These are phyloP conservation scores for Botrytis elliptica DNA, from an alignment of 2,329 filamentous ascomycete species.

Conservation along the genomic window DNA sequence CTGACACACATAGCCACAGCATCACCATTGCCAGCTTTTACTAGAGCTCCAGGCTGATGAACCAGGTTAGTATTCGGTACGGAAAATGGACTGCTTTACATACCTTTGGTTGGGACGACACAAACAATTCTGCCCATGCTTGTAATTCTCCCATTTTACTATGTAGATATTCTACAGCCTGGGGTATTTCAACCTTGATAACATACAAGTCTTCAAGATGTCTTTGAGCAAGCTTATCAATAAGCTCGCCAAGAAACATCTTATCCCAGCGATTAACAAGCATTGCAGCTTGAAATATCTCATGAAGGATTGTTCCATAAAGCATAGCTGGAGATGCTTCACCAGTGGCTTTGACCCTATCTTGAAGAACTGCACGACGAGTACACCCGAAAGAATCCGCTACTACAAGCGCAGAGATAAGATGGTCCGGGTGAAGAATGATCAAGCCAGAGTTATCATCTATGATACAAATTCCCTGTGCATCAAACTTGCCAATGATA, in stretches of 20 bases:
- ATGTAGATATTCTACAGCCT: slow-evolving; percentile 75
- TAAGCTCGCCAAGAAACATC: slow-evolving; percentile 62
- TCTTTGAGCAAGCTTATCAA: slow-evolving; percentile 67
- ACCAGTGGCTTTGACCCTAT: slow-evolving; percentile 87
- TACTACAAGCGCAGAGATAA: slow-evolving; percentile 91
- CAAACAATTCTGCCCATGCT: slow-evolving; percentile 80
- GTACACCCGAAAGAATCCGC: slow-evolving; percentile 95
- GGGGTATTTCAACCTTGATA: slow-evolving; percentile 70
- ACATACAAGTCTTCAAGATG: slow-evolving; percentile 89
- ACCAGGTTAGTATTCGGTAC: slow-evolving; percentile 23
- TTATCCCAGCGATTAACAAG: slow-evolving; percentile 79
- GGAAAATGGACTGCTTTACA: slow-evolving; percentile 12
- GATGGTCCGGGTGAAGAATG: slow-evolving; percentile 90
- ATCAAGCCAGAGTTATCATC: slow-evolving; percentile 82
- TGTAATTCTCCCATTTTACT: slow-evolving; percentile 81
- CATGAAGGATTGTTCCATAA: slow-evolving; percentile 91
- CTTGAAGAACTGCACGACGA: slow-evolving; percentile 87
- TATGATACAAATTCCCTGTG: slow-evolving; percentile 71
- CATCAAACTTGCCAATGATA: slow-evolving; percentile 75
- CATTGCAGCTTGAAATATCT: slow-evolving; percentile 90
- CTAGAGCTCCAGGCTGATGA: slow-evolving; percentile 63
- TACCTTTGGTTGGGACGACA: slow-evolving; percentile 69
- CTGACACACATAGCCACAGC: slow-evolving; percentile 81
- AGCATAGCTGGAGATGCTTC: slow-evolving; percentile 78
- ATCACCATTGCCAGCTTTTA: slow-evolving; percentile 76